Evolutionary conservation across 257 asterid species (phyloP).

Genomic region (Linaria vulgaris): DNA sequence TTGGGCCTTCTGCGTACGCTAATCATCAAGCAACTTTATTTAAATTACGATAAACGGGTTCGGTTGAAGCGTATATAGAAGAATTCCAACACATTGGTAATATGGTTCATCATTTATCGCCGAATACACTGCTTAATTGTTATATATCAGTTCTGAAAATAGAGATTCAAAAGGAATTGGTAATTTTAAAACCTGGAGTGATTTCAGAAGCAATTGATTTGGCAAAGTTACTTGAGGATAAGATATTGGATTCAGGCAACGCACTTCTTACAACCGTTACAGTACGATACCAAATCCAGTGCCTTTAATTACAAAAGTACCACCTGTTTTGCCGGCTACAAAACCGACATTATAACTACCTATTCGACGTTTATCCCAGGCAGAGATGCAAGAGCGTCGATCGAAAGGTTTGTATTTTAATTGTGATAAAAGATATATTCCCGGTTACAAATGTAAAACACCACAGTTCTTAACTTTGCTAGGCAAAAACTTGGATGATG

Average conservation of each 20-base stretch:
- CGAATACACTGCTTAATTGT: background rate
- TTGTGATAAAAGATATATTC: background rate
- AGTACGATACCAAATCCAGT: background rate
- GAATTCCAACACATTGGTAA: background rate
- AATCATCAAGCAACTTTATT: constrained; percentile 2
- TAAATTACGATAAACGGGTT: background rate
- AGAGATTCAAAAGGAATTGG: background rate
- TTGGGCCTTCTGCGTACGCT: background rate
- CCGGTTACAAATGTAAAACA: background rate
- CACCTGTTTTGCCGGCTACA: background rate
- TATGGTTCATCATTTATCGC: background rate
- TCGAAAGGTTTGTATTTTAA: constrained; percentile 1
- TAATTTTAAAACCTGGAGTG: background rate
- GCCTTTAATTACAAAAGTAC: background rate
- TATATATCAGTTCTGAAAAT: background rate
- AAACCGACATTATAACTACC: background rate
- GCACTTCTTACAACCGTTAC: too few relatives aligned
- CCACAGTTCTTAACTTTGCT: background rate
- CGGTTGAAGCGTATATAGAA: background rate
- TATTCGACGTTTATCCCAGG: background rate
- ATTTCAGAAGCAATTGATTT: background rate
- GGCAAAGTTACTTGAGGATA: background rate
- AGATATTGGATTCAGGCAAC: background rate
- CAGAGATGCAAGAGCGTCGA: background rate
- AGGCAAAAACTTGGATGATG: background rate